Evolutionary conservation across 768 basidiomycete species (phyloP).

Genomic region (Filobasidium floriforme): DNA sequence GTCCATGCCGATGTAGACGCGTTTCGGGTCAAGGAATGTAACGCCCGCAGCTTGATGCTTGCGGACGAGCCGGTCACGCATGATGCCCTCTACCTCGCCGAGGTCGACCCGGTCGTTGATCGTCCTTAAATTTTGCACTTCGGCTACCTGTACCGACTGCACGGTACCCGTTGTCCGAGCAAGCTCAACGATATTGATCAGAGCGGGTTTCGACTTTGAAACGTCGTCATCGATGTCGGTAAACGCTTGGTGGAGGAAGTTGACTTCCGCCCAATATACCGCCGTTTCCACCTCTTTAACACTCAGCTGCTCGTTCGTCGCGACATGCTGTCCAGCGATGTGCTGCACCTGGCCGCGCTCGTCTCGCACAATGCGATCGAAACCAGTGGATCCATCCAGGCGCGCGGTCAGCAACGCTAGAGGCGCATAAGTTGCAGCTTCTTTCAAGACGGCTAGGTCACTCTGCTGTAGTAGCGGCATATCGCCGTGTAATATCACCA

Average conservation of each 20-base stretch:
- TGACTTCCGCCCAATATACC: neutral
- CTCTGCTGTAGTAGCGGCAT: neutral
- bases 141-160: neutral
- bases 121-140: neutral
- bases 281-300: neutral
- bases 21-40: neutral
- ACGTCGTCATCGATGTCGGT: too few species aligned
- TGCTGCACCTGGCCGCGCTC: too few species aligned
- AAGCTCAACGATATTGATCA: too few species aligned
- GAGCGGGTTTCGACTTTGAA: too few species aligned
- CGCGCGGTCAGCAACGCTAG: neutral
- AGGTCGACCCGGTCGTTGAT: neutral
- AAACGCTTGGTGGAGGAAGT: too few species aligned
- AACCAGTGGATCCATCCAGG: neutral
- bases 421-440: neutral
- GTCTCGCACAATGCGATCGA: neutral
- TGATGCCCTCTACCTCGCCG: neutral
- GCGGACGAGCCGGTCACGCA: neutral
- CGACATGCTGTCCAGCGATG: neutral
- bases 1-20: neutral
- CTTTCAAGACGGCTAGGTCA: neutral
- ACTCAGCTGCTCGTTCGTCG: neutral
- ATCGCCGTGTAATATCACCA: neutral
- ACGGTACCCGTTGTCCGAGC: too few species aligned
- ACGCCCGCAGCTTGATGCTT: neutral